A percentile compares a stretch with the other conserved stretches of the same genome.
Conservation (phyloP, 1,284 basidiomycete species). For the Vanrija pseudolonga region DNA sequence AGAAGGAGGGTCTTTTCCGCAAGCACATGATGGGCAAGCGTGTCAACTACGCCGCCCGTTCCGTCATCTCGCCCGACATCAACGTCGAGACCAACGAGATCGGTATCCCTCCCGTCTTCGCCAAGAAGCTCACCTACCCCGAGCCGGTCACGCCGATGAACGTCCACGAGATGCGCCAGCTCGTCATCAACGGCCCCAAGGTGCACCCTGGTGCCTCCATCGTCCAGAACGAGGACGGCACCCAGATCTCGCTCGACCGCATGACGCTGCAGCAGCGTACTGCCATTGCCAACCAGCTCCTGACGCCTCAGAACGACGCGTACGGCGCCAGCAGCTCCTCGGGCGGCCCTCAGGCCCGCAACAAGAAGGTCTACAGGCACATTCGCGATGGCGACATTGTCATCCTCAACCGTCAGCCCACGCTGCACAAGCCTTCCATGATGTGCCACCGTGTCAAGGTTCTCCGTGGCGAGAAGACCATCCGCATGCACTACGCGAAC, state of each 20-base stretch:
- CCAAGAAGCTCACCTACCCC: conserved; percentile 93
- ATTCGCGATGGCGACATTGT: conserved; percentile 92
- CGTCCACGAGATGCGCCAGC: conserved; percentile 79
- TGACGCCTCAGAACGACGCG: conserved; percentile 81
- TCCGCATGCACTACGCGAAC: conserved; percentile 99
- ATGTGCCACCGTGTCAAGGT: conserved; percentile 97
- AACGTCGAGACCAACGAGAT: conserved; percentile 99
- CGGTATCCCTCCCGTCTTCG: conserved; percentile 96
- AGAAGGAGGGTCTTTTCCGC: conserved; percentile 98
- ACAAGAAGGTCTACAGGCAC: conserved; percentile 98
- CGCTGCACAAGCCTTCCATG: conserved; percentile 99
- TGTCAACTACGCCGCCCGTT: conserved; percentile 98
- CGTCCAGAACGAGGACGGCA: conserved; percentile 93
- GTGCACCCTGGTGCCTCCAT: conserved; percentile 90
- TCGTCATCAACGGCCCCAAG: conserved; percentile 88
- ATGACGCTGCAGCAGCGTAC: conserved; percentile 81
- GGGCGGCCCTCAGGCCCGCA: conserved; percentile 64
- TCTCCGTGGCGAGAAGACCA: conserved; percentile 93
- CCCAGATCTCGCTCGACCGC: conserved; percentile 77
- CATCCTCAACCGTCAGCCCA: conserved; percentile 96
- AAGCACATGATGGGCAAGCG: conserved; percentile 99
- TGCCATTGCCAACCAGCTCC: conserved; percentile 93
- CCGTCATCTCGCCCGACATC: conserved; percentile 98
- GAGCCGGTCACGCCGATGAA: conserved; percentile 94
- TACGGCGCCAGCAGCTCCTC: conserved; percentile 54